Base-by-base conservation (phyloP, 1,284 basidiomycete genomes). In the Cryptococcus deneoformans region DNA sequence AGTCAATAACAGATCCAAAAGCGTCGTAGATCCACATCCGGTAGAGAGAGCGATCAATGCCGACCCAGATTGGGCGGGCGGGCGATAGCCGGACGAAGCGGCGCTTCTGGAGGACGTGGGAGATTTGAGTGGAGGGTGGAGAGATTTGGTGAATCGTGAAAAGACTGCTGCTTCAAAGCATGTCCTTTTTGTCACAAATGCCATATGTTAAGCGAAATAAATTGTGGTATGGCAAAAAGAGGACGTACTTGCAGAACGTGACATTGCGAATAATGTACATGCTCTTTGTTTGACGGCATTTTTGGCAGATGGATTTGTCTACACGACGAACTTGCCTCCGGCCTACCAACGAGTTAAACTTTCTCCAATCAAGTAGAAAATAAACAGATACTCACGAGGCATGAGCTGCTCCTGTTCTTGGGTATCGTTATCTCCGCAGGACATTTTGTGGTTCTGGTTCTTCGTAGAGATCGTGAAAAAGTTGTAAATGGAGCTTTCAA, bases 21-120 rank as follows among this genome's bases (percentile, higher is more conserved):
- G 59, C 2, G 69, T 59, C 34, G 70, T 68, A 29, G 71, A 73
- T 5, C 75, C 75, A 34, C 71, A 71, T 1, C 77, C 77, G 6
- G 73, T 73, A 0, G 67, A 70, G 6, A 78, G 51, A 0, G 63
- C 71, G 8, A 77, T 38, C 0, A 75, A 47, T 8, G 67, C 65
- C 12, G 67, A 59, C 0, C 68, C 68, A 1, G 44, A 7, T 42
- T 68, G 70, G 2, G 44, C 40, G 1, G 56, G 54, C 0, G 75
- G 74, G 11, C 76, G 65, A 8, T 52, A 52, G 2, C 54, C 40
- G 20, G 36, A 42, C 24, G 51, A 46, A 8, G 39, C 50, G 39
- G 14, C 54, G 52, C 34, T 45, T 53, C 42, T 52, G 16, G 60
- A 47, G 1, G 50, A 36, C 44, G 53, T 6, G 44, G 35, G 36